phyloP scores from a whole-genome alignment of 176 grass and related monocot species.

The Panicum miliaceum region DNA sequence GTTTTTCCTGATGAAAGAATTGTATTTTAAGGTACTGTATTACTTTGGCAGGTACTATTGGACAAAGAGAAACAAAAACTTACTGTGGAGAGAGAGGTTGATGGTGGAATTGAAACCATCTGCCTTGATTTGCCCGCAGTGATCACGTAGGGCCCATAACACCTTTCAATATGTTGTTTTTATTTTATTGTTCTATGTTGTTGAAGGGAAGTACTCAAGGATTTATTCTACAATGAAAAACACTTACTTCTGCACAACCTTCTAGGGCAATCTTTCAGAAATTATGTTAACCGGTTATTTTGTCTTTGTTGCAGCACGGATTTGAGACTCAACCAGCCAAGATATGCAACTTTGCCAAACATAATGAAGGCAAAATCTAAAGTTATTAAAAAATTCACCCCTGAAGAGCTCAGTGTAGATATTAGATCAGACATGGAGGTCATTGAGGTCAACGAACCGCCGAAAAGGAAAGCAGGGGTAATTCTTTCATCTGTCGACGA shows the following conservation, averaged over 20 bases:
- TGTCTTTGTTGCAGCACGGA: constrained; percentile 63
- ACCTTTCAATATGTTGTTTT: not conserved
- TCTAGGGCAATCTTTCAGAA: not conserved
- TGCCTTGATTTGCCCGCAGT: constrained; percentile 86
- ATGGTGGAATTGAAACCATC: constrained; percentile 81
- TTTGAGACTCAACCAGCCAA: constrained; percentile 90
- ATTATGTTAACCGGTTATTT: not conserved
- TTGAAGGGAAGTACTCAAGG: not conserved
- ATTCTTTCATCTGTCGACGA: constrained; percentile 85
- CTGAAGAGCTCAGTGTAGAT: constrained; percentile 70
- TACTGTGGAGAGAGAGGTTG: constrained; percentile 81
- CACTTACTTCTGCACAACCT: not conserved
- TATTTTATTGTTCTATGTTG: not conserved
- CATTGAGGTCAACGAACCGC: constrained; percentile 72
- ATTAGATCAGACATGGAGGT: constrained; percentile 86
- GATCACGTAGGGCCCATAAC: constrained; percentile 70
- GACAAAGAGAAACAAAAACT: constrained; percentile 76
- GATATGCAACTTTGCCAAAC: constrained; percentile 92
- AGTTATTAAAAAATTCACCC: constrained; percentile 84
- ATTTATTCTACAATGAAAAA: not conserved
- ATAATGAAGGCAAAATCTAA: constrained; percentile 99
- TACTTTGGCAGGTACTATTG: constrained; percentile 66
- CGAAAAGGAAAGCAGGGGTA: constrained; percentile 89
- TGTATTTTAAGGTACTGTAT: not conserved
- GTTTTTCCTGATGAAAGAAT: not conserved